Evolutionary conservation across 2,329 filamentous ascomycete genomes (phyloP), one percentile per base, ranked within the genome.

Genomic region (Neocatenulostroma microsporum): DNA sequence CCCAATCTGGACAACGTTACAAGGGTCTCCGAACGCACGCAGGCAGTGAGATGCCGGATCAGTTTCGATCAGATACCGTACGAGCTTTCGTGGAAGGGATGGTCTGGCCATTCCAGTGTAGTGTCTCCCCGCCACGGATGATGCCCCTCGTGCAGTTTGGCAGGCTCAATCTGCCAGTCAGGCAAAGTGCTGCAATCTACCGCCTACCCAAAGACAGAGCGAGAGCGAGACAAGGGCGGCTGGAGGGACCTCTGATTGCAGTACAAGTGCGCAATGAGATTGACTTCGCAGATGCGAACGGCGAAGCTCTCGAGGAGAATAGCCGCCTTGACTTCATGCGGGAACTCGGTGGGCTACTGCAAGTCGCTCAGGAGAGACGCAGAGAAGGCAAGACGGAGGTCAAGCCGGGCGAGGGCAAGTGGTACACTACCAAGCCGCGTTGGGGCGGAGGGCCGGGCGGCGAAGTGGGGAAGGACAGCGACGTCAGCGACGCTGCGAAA

Each of bases 311-410:
- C 27, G 37, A 40, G 18, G 41, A 33, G 10, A 51, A 50, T 29
- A 41, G 55, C 10, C 53, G 64, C 12, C 64, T 77, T 34, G 75
- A 80, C 49, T 46, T 72, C 7, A 63, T 76, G 42, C 66, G 74
- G 36, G 76, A 80, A 48, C 56, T 77, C 3, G 74, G 72, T 4
- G 70, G 66, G 2, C 60, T 78, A 55, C 58, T 80, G 11, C 61
- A 75, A 14, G 53, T 77, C 2, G 76, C 76, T 2, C 74, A 80
- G 53, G 74, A 80, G 53, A 66, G 76, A 24, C 64, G 65, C n/a
- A 64, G 75, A 34, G 67, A 79, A 48, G 74, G 73, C 1, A 62
- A 58, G 36, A 50, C 50, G 2, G 72, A 76, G 46, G 52, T 57
- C 32, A 65, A 58, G 34, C 65, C 71, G 3, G 72, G 73, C 1